Conservation (phyloP, 1,284 basidiomycete genomes). For the Cutaneotrichosporon sp. region DNA sequence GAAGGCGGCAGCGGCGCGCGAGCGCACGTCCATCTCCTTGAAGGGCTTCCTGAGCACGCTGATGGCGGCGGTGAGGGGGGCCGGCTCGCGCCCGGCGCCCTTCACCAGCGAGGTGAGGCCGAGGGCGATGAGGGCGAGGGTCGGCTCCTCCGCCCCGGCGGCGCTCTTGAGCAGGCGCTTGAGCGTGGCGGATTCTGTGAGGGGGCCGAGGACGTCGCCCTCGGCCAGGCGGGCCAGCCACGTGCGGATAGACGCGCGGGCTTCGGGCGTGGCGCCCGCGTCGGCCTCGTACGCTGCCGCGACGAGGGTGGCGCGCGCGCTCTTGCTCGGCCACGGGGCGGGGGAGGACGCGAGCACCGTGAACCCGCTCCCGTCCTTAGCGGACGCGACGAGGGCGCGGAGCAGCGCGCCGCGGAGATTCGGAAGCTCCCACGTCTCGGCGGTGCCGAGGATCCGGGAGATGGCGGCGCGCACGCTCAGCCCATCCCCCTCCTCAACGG, state of each 20-base stretch:
- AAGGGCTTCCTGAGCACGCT: conserved; percentile 11
- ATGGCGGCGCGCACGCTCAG: conserved; percentile 6
- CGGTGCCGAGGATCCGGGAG: conserved; percentile 13
- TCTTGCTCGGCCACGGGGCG: conserved; percentile 20
- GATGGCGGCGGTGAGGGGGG: not conserved
- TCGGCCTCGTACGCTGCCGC: conserved; percentile 23
- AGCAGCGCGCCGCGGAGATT: conserved; percentile 20
- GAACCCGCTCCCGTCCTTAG: conserved; percentile 14
- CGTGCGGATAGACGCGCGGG: conserved; percentile 15
- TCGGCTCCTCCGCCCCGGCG: not conserved
- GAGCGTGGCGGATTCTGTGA: conserved; percentile 16
- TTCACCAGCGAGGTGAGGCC: conserved; percentile 11
- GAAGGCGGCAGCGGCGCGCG: conserved; percentile 10
- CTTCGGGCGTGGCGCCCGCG: conserved; percentile 1
- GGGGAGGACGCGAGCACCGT: conserved; percentile 21
- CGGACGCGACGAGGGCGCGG: conserved; percentile 11
- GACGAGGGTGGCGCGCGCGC: conserved; percentile 19
- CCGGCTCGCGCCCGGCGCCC: not conserved
- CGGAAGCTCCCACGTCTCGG: conserved; percentile 25
- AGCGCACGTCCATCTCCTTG: conserved; percentile 10
- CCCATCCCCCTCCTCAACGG: not conserved
- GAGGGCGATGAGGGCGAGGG: conserved; percentile 7
- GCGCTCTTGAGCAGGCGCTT: conserved; percentile 17
- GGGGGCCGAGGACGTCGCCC: conserved; percentile 22
- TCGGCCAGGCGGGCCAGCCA: conserved; percentile 26